Evolutionary conservation across 805 yeast genomes (phyloP).

Genomic region (Ogataea neopini): DNA sequence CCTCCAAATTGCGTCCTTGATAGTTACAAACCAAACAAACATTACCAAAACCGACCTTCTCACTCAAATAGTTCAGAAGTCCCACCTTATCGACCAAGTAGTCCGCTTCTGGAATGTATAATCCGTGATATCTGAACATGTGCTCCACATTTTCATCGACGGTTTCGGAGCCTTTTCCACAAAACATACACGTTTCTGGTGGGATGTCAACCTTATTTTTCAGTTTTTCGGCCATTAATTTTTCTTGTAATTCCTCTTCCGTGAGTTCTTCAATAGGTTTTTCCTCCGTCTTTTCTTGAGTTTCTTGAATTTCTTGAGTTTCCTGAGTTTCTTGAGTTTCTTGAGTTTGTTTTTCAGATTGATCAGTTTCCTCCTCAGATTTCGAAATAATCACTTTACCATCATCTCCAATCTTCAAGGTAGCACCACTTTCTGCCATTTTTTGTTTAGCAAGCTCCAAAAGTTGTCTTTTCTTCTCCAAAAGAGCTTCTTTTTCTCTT

Average conservation of each 20-base stretch:
- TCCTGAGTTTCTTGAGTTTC: conserved; percentile 13
- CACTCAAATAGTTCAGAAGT: conserved; percentile 70
- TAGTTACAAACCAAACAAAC: conserved; percentile 80
- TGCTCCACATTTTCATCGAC: conserved; percentile 57
- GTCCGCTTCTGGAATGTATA: conserved; percentile 81
- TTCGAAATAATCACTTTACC: conserved; percentile 26
- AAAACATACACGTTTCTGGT: conserved; percentile 51
- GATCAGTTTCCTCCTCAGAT: conserved; percentile 20
- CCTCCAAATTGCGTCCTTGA: conserved; percentile 81
- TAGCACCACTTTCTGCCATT: conserved; percentile 37
- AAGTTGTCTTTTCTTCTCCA: conserved; percentile 49
- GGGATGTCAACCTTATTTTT: conserved; percentile 49
- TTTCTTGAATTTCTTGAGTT: conserved; percentile 12
- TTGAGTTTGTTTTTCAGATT: conserved; percentile 7
- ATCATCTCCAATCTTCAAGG: conserved; percentile 26
- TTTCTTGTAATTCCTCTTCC: conserved; percentile 45
- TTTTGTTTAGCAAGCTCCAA: conserved; percentile 48
- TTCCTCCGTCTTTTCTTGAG: conserved; percentile 12
- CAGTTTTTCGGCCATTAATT: conserved; percentile 45
- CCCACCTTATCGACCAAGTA: conserved; percentile 72
- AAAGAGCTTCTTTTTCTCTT: conserved; percentile 49
- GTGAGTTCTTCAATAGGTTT: conserved; percentile 29
- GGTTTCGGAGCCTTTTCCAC: conserved; percentile 39
- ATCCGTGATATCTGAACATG: conserved; percentile 79
- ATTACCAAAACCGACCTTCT: conserved; percentile 79